These are phyloP conservation scores for Agastache rugosa DNA, from an alignment of 257 asterid genomes.

Conservation along the genomic window DNA sequence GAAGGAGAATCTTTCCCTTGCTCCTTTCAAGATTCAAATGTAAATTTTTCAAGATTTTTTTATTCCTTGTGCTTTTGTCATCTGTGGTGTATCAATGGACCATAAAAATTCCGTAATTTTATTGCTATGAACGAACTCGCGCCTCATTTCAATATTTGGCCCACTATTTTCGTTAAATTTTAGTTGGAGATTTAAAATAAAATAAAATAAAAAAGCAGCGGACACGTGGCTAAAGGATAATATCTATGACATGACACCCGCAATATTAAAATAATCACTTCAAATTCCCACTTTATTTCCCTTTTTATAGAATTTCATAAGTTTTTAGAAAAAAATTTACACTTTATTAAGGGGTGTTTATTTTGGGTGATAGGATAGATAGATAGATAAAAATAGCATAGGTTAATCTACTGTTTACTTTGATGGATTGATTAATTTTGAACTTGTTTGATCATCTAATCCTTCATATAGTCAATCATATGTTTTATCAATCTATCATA, in stretches of 20 bases:
- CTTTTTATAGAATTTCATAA: not conserved
- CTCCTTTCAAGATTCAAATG: slow-evolving; percentile 16
- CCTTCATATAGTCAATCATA: too few species aligned
- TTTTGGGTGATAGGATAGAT: too few species aligned
- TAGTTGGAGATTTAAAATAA: not conserved
- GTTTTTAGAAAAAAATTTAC: too few species aligned
- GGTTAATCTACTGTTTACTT: too few species aligned
- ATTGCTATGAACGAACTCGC: slow-evolving; percentile 14
- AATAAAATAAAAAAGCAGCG: not conserved
- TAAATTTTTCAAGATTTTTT: not conserved
- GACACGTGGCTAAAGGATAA: not conserved
- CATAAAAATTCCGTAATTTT: slow-evolving; percentile 15
- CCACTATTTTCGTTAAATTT: not conserved
- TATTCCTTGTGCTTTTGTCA: slow-evolving; percentile 14
- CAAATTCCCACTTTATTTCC: not conserved
- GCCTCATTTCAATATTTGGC: slow-evolving; percentile 33
- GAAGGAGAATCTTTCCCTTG: slow-evolving; percentile 23
- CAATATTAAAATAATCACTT: not conserved
- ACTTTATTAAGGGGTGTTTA: too few species aligned
- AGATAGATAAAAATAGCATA: too few species aligned
- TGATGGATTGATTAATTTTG: too few species aligned
- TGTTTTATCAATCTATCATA: too few species aligned
- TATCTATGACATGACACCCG: not conserved
- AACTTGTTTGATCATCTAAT: too few species aligned
- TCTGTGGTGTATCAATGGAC: slow-evolving; percentile 17